Conservation (phyloP, 345 rosid genomes). For the Passiflora organensis region DNA sequence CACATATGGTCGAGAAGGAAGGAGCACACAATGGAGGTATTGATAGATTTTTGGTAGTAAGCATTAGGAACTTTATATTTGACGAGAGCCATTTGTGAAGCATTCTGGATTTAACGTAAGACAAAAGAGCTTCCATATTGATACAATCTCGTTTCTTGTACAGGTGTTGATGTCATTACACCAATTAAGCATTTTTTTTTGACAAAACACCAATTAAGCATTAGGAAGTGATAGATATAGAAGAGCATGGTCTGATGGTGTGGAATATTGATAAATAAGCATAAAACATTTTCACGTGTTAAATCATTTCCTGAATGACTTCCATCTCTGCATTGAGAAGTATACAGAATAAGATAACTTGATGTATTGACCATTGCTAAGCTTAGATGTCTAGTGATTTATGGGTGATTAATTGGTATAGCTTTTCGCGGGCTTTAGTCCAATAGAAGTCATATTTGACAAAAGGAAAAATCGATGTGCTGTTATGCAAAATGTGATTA, state of each 20-base stretch:
- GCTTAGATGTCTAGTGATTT: neutral
- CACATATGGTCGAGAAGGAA: too few relatives aligned
- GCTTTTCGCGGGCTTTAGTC: too few relatives aligned
- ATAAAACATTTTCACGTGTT: too few relatives aligned
- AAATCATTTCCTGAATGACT: too few relatives aligned
- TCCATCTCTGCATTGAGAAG: too few relatives aligned
- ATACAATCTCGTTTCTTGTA: slow-evolving; percentile 1
- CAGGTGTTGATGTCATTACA: neutral
- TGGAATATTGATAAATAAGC: neutral
- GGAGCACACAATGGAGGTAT: too few relatives aligned
- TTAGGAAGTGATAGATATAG: too few relatives aligned
- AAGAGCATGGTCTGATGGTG: neutral
- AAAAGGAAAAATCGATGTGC: neutral
- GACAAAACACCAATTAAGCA: neutral
- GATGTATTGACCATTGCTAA: neutral
- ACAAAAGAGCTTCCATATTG: neutral
- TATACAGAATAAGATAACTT: neutral
- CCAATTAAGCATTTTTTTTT: neutral
- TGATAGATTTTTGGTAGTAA: too few relatives aligned
- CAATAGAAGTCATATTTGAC: too few relatives aligned
- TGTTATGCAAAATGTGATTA: neutral
- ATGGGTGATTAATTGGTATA: too few relatives aligned
- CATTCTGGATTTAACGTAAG: neutral
- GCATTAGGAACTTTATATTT: too few relatives aligned
- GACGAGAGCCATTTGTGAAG: too few relatives aligned